Evolutionary conservation across 441 rosid genomes (phyloP).

Genomic region (Kokia cookei): DNA sequence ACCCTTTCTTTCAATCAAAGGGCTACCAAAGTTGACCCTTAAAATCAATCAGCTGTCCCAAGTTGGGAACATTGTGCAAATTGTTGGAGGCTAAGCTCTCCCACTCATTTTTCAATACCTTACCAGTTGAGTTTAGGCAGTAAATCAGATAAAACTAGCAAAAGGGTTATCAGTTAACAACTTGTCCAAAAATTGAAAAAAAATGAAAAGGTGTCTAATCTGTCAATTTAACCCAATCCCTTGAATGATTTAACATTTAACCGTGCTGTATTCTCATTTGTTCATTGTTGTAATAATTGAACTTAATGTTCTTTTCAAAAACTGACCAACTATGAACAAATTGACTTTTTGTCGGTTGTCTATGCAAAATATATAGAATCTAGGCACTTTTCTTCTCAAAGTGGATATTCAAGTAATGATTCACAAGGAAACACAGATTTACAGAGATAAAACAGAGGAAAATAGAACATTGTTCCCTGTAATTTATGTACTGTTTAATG

Average conservation of each 20-base stretch:
- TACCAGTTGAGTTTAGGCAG: no score
- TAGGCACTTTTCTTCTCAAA: background rate
- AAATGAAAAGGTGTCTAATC: background rate
- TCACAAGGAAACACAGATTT: background rate
- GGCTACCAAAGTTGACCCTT: background rate
- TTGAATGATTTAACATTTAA: background rate
- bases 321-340: background rate
- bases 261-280: background rate
- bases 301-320: background rate
- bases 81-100: no score
- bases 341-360: background rate
- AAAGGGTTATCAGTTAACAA: background rate
- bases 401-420: background rate
- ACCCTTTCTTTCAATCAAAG: background rate
- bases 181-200: background rate
- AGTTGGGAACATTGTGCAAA: background rate
- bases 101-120: no score
- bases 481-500: conserved; percentile 11
- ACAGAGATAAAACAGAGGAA: background rate
- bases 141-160: background rate
- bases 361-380: background rate
- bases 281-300: background rate
- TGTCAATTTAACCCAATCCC: background rate
- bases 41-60: background rate
- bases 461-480: conserved; percentile 11